Conservation (phyloP, 106 monocot species). For the Acorus gramineus region DNA sequence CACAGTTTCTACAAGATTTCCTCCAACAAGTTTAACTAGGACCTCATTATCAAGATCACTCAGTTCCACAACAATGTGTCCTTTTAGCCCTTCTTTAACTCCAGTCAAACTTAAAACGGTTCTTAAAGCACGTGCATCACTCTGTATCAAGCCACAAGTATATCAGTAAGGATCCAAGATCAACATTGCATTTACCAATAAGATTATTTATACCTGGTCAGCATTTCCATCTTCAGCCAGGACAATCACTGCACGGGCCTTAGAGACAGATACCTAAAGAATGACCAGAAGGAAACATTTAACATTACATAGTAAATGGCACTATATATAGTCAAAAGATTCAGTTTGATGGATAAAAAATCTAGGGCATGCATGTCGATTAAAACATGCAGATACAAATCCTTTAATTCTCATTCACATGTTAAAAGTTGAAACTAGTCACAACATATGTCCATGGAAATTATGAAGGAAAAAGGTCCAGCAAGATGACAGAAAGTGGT, state of each 20-base stretch:
- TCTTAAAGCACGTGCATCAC: conserved; percentile 63
- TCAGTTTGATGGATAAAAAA: too few species aligned
- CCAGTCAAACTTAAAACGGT: conserved; percentile 67
- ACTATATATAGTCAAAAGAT: neutral
- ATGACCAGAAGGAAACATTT: neutral
- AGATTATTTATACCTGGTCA: conserved; percentile 28
- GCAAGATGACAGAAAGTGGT: too few species aligned
- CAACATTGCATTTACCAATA: too few species aligned
- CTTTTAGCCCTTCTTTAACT: conserved; percentile 61
- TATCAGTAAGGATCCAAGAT: neutral
- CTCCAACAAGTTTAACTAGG: conserved; percentile 68
- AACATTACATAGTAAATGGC: neutral
- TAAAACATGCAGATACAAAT: too few species aligned
- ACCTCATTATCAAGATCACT: conserved; percentile 71
- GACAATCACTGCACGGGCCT: conserved; percentile 57
- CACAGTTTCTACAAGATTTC: conserved; percentile 67
- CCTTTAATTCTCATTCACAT: too few species aligned
- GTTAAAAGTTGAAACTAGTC: too few species aligned
- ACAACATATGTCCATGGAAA: too few species aligned
- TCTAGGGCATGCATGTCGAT: too few species aligned
- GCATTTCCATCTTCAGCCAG: conserved; percentile 76
- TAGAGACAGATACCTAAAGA: conserved; percentile 56
- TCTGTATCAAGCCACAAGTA: conserved; percentile 17
- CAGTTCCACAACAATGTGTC: conserved; percentile 61
- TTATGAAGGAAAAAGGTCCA: too few species aligned